Evolutionary conservation across 225 moss, liverwort and hornwort species (phyloP), one percentile per base, ranked within the genome.

Genomic region (Antitrichia curtipendula): DNA sequence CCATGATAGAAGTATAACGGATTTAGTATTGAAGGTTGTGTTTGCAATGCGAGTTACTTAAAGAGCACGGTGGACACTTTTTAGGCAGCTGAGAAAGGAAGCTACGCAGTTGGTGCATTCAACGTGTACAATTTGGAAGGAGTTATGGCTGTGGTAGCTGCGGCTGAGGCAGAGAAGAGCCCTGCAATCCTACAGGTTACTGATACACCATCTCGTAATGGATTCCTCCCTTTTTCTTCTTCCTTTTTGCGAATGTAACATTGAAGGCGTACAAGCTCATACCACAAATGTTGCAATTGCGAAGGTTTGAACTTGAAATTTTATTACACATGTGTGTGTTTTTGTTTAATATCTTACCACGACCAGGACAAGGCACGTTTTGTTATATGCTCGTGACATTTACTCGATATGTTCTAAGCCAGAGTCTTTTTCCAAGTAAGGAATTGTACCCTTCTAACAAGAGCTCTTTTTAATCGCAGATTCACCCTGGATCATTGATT

Each of bases 111-210:
- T 71, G 98, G 98, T 31, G 98, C 98, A 80, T 98, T 95, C 78
- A 98, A 98, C 73, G 94, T 96, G 32, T 98, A 98, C 88, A 98
- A 97, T 78, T 89, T 98, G 84, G 98, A 98, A 91, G 98, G 96
- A 85, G 94, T 93, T 68, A 95, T 94, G 90, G 98, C 98, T 83
- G 96, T 98, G 66, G 95, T 96, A 81, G 96, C 94, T 90, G 98
- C 98, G 49, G 98, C 98, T 52, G 96, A 98, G 95, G 96, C 92
- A 63, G 98, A 97, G 89, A 93, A 81, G 81, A 98, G 98, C 90
- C 96, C 98, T 88, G 98, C 96, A 82, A 98, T 98, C 78, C 91
- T 98, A 50, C 96, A 98, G 95, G 98, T 97, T 58, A 36, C 28
- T 68, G 40, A 75, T 80, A 25, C 52, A 59, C 78, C 52, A 58